Evolutionary conservation across 2,329 filamentous ascomycete species (phyloP).

Genomic region (Talaromyces funiculosus): DNA sequence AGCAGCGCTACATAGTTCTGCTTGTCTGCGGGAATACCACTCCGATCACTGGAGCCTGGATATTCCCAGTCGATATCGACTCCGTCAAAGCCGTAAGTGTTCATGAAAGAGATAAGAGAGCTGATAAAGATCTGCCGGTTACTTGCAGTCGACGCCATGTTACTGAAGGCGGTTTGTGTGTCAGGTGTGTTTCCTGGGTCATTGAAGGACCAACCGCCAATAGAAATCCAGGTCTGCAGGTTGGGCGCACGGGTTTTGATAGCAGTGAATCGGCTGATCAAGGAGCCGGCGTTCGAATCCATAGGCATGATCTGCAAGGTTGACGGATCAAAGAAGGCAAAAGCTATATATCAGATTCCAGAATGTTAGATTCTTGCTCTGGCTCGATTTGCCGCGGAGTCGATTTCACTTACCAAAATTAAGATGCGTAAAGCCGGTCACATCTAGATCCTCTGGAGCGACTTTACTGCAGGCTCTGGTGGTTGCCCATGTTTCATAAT

Average conservation of each 20-base stretch:
- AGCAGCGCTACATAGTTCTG: constrained; percentile 5
- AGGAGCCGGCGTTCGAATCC: constrained; percentile 15
- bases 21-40: background rate
- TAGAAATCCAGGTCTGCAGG: constrained; percentile 15
- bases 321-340: constrained; percentile 10
- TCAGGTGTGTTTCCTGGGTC: background rate
- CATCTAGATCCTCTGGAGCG: background rate
- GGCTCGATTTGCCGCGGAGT: too few relatives aligned
- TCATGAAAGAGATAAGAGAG: constrained; percentile 12
- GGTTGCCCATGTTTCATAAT: background rate
- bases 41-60: background rate
- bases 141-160: constrained; percentile 11
- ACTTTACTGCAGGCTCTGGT: background rate
- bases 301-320: constrained; percentile 23
- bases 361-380: too few relatives aligned
- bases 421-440: background rate
- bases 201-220: constrained; percentile 15
- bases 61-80: constrained; percentile 3
- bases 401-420: too few relatives aligned
- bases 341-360: too few relatives aligned
- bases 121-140: background rate
- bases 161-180: background rate
- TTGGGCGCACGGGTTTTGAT: constrained; percentile 24
- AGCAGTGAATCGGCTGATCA: constrained; percentile 21
- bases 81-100: constrained; percentile 19